Conservation (phyloP, 1,284 basidiomycete species). For the Phlebopus sp. region DNA sequence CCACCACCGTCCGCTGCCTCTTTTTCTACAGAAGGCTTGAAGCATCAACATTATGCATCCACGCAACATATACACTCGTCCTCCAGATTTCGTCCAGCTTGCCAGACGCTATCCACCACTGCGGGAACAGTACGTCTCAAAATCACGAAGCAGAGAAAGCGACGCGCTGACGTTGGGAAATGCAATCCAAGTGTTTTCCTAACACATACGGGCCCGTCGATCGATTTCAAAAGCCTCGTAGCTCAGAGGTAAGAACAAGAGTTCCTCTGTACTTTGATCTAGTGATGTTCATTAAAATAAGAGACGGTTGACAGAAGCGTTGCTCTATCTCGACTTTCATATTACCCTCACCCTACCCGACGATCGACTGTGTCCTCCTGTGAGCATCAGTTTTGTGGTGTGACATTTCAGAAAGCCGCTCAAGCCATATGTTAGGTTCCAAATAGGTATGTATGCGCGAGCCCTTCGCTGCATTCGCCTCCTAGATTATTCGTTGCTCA, state of each 20-base stretch:
- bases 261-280: not conserved
- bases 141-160: not conserved
- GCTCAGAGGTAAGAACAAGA: constrained; percentile 58
- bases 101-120: constrained; percentile 59
- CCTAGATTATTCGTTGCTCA: not conserved
- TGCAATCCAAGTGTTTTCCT: constrained; percentile 30
- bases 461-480: no score
- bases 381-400: constrained; percentile 34
- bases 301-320: constrained; percentile 73
- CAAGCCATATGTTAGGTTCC: constrained; percentile 48
- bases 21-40: no score
- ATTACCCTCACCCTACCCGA: constrained; percentile 61
- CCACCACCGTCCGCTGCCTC: no score
- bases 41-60: no score
- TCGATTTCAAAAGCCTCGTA: constrained; percentile 71
- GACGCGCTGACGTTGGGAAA: not conserved
- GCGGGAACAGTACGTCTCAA: constrained; percentile 52
- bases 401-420: not conserved
- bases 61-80: constrained; percentile 53
- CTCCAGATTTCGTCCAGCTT: constrained; percentile 65
- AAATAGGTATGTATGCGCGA: constrained; percentile 47
- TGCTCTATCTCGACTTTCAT: constrained; percentile 74
- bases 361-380: constrained; percentile 83
- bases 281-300: constrained; percentile 11
- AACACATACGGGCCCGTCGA: constrained; percentile 39